Conservation (phyloP, 2,329 filamentous ascomycete genomes). For the Botrytis paeoniae region DNA sequence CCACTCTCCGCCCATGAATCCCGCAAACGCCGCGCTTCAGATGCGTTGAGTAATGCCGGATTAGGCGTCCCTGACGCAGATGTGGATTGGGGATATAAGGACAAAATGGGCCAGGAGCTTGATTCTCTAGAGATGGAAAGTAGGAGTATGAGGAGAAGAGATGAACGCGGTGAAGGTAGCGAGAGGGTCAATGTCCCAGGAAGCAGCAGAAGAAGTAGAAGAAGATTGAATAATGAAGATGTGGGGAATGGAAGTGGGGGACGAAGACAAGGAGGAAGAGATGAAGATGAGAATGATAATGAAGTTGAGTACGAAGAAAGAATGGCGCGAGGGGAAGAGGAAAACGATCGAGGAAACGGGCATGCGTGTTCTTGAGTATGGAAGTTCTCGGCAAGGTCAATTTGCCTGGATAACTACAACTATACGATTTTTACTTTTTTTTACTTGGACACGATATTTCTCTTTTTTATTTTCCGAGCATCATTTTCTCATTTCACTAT, state of each 20-base stretch:
- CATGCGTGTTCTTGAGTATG: neutral
- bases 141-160: neutral
- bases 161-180: neutral
- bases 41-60: neutral
- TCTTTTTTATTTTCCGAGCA: neutral
- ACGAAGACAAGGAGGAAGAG: neutral
- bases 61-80: neutral
- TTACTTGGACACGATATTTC: neutral
- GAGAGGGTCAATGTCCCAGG: fast-evolving
- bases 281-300: neutral
- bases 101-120: conserved; percentile 15
- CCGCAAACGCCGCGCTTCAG: conserved; percentile 4
- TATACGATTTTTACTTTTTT: neutral
- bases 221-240: neutral
- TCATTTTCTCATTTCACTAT: neutral
- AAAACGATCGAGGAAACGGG: neutral
- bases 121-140: neutral
- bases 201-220: neutral
- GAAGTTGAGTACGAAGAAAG: neutral
- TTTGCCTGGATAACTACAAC: neutral
- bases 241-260: neutral
- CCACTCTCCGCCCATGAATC: neutral
- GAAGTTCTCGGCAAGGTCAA: neutral
- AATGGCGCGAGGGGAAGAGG: neutral
- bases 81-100: neutral